Evolutionary conservation across 306 rosid species (phyloP), one percentile per base, ranked within the genome.

Genomic region (Sechiopsis laciniata): DNA sequence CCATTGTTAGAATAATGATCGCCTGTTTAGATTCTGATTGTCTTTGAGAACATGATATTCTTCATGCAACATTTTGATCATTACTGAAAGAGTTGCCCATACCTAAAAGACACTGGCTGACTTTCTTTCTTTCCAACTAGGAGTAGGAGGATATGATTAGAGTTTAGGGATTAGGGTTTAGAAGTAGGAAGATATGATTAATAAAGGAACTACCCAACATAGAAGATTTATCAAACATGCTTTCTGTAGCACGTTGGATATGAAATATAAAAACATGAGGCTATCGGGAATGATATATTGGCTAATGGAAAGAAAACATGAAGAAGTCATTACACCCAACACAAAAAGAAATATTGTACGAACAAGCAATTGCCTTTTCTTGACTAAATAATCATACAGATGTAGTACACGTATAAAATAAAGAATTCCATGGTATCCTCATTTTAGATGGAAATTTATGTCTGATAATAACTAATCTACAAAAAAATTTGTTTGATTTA

Each of bases 281-380:
- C 16, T 10, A 42, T 35, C 21, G 24, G 42, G 65, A 40, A 59
- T 2, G 10, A 35, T 2, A 63, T n/a, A 35, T 32, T 42, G 26
- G 32, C 71, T 16, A 17, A 65, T 3, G 32, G 2, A 65, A 40
- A 19, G 32, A 37, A 40, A 42, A 65, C 71, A 42, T 5, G 16
- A 8, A 65, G n/a, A 37, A 64, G 64, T 22, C 64, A 22, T 58
- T 22, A 64, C 53, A n/a, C 52, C n/a, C 52, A 64, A 14, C 70
- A 64, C 37, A 45, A 29, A 15, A 29, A 61, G 42, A n/a, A 24
- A 61, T 8, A 7, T 37, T 63, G 37, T 15, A 35, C 51, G 16
- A 22, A 16, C 46, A 63, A 35, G 51, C 24, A 29, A 13, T 16
- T 29, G 68, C 46, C 16, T 19, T 12, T 9, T 10, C 6, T 21